Evolutionary conservation across 1,284 basidiomycete genomes (phyloP).

Genomic region (Singerocomus inundabilis): DNA sequence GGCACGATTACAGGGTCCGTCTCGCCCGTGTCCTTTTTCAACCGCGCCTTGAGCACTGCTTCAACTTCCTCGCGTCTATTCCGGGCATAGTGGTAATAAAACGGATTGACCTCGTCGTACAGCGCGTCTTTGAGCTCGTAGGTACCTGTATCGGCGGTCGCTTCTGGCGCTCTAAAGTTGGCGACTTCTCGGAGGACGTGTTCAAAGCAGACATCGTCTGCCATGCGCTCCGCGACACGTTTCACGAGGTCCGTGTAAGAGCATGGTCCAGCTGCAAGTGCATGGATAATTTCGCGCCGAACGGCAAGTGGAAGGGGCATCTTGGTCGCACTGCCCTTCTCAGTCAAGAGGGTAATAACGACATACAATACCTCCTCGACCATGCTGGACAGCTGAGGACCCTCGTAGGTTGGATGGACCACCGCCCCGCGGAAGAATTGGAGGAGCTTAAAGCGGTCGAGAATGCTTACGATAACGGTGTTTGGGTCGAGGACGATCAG

Average conservation of each 20-base stretch:
- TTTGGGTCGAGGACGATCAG: constrained; percentile 81
- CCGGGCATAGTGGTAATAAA: constrained; percentile 94
- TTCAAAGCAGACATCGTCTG: constrained; percentile 86
- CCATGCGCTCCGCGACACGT: constrained; percentile 86
- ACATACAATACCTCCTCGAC: constrained; percentile 92
- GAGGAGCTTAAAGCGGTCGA: constrained; percentile 86
- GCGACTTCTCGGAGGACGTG: constrained; percentile 79
- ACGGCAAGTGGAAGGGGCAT: constrained; percentile 70
- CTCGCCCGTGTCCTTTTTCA: constrained; percentile 64
- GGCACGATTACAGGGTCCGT: constrained; percentile 76
- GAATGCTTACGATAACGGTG: constrained; percentile 79
- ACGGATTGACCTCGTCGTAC: constrained; percentile 90
- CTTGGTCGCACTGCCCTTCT: constrained; percentile 74
- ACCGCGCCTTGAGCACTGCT: constrained; percentile 65
- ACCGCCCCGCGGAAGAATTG: constrained; percentile 74
- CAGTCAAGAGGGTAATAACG: constrained; percentile 84
- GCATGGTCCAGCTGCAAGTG: constrained; percentile 84
- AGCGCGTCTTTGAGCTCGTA: constrained; percentile 87
- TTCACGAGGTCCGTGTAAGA: constrained; percentile 93
- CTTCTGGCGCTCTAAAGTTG: constrained; percentile 80
- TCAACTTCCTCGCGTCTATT: constrained; percentile 97
- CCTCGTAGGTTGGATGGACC: constrained; percentile 63
- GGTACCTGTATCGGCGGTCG: constrained; percentile 74
- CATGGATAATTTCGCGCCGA: constrained; percentile 87
- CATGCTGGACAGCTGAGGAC: constrained; percentile 75